Base-by-base conservation (phyloP, 1,284 basidiomycete genomes). In the Ustilago esculenta region DNA sequence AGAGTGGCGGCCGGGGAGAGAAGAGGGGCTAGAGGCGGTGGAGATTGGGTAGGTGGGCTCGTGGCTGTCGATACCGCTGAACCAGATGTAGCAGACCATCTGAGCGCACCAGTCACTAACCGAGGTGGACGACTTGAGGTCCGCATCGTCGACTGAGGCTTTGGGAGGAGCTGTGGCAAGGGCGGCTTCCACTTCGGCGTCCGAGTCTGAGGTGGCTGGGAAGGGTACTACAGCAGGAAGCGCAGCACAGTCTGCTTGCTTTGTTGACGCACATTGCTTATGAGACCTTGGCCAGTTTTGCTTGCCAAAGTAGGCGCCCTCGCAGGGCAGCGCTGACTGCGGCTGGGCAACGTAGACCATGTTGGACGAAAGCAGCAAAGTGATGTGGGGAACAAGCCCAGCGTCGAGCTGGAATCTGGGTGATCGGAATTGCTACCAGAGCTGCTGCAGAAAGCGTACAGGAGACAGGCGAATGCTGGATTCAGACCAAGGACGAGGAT, bases 1-100 rank as follows among this genome's bases (percentile, higher is more conserved):
- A 1, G 65, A 56, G 23, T 53, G 53, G 24, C 58, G 58, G 17
- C 65, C 45, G 14, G 36, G 42, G 14, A 46, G 55, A 20, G 54
- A 41, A 8, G 46, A 21, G 5, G 55, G 55, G 15, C 52, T 64
- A 1, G 53, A 58, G 34, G 48, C 25, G 30, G 53, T 29, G 4
- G 59, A 55, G 20, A 54, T 34, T 21, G 55, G 33, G 40, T 50
- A 41, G 39, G 25, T 54, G 12, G 57, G 51, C 34, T 67, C 54
- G 42, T 50, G 63, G 50, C 27, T 54, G 36, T 61, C 68, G 27
- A 67, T 46, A 23, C 72, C 63, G 21, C 73, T 71, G 49, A 77
- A 80, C 78, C 78, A 80, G 14, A 80, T 72, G 60, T 79, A 80
- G 68, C 75, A 79, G 12, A 76, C 72, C 65, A 80, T 68, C 34